Percentiles rank a stretch among this genome's conserved stretches.
Evolutionary conservation across 1,284 basidiomycete genomes (phyloP).

Genomic region (Apiotrichum siamense): DNA sequence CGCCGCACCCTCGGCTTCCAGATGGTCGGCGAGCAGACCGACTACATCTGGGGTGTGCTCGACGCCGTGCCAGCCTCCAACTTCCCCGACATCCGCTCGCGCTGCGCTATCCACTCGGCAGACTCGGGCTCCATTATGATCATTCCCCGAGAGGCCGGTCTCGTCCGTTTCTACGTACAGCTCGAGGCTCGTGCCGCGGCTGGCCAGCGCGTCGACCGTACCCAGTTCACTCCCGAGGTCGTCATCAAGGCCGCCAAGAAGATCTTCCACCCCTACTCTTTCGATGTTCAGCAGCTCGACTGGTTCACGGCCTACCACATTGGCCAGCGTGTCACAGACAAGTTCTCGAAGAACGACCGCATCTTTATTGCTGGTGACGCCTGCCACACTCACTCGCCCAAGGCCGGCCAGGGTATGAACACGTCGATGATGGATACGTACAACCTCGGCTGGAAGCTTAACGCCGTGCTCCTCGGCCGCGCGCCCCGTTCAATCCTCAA

Average conservation of each 20-base stretch:
- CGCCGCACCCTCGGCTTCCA: slow-evolving; percentile 14
- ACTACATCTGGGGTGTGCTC: slow-evolving; percentile 23
- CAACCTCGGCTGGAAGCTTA: slow-evolving; percentile 52
- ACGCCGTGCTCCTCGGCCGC: slow-evolving; percentile 54
- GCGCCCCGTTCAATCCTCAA: slow-evolving; percentile 60
- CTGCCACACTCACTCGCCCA: slow-evolving; percentile 35
- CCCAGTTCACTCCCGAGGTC: slow-evolving; percentile 26
- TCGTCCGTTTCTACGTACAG: slow-evolving; percentile 17
- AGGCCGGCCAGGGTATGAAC: slow-evolving; percentile 40
- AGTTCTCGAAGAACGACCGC: slow-evolving; percentile 18
- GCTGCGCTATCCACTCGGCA: slow-evolving; percentile 16
- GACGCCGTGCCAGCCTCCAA: slow-evolving; percentile 17
- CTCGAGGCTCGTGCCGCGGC: slow-evolving; percentile 3
- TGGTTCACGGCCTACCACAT: slow-evolving; percentile 42
- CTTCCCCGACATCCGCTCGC: slow-evolving; percentile 17
- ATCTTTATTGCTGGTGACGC: slow-evolving; percentile 39
- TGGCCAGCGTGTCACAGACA: slow-evolving; percentile 28
- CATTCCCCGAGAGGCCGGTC: slow-evolving; percentile 18
- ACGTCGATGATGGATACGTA: slow-evolving; percentile 30
- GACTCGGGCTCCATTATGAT: slow-evolving; percentile 10
- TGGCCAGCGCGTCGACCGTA: slow-evolving; percentile 13
- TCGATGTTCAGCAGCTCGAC: slow-evolving; percentile 32
- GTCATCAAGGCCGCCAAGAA: slow-evolving; percentile 31
- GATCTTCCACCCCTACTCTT: slow-evolving; percentile 32
- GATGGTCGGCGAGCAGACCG: slow-evolving; percentile 22